phyloP scores from a whole-genome alignment of 345 rosid species.

The Lepidium sativum region DNA sequence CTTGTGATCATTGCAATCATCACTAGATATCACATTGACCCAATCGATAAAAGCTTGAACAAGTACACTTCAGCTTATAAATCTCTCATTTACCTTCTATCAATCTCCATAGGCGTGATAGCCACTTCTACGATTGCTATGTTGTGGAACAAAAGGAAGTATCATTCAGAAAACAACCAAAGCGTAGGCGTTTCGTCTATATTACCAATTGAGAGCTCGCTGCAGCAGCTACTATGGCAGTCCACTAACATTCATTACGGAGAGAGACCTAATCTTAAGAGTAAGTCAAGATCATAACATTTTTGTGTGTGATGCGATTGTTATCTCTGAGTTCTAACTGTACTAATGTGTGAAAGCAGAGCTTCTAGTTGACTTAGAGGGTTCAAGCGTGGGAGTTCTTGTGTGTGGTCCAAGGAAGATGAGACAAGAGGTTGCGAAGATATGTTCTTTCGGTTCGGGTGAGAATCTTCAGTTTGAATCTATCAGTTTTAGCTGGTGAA shows the following conservation, averaged over 20 bases:
- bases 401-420: conserved; percentile 65
- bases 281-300: conserved; percentile 38
- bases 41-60: conserved; percentile 33
- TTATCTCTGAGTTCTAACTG: neutral
- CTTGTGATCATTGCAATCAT: conserved; percentile 48
- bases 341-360: conserved; percentile 29
- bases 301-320: neutral
- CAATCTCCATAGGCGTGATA: conserved; percentile 39
- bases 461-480: conserved; percentile 60
- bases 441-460: conserved; percentile 47
- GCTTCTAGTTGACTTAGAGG: conserved; percentile 36
- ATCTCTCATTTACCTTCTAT: conserved; percentile 32
- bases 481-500: conserved; percentile 71
- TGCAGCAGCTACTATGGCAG: conserved; percentile 37
- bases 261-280: conserved; percentile 55
- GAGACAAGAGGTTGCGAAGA: conserved; percentile 58
- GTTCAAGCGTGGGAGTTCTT: conserved; percentile 57
- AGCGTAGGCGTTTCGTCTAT: conserved; percentile 23
- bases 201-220: conserved; percentile 51
- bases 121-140: conserved; percentile 40
- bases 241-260: conserved; percentile 49
- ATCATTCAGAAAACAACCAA: conserved; percentile 26
- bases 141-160: conserved; percentile 49
- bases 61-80: conserved; percentile 23
- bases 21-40: conserved; percentile 46